Conservation (phyloP, 176 grass and related monocot species). For the Triticum turgidum region DNA sequence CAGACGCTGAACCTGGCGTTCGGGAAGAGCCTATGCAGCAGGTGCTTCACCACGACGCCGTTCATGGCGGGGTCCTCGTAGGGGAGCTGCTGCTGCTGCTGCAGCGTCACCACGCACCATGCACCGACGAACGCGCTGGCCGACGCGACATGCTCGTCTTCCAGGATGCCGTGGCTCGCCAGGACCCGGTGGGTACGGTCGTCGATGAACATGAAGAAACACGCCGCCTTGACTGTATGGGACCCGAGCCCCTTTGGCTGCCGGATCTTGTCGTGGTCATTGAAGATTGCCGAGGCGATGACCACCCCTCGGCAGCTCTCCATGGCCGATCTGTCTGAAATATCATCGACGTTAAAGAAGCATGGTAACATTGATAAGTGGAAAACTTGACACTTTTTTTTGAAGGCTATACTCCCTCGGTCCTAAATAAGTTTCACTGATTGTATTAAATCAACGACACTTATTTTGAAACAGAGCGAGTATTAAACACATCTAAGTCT, state of each 20-base stretch:
- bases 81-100: constrained; percentile 25
- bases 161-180: constrained; percentile 41
- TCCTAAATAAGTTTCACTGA: too few relatives aligned
- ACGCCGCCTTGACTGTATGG: constrained; percentile 48
- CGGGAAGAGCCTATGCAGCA: constrained; percentile 84
- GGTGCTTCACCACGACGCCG: constrained; percentile 76
- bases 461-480: too few relatives aligned
- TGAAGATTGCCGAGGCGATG: constrained; percentile 74
- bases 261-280: constrained; percentile 90
- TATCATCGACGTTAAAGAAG: neutral
- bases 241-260: constrained; percentile 64
- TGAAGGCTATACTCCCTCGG: too few relatives aligned
- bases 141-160: neutral
- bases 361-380: too few relatives aligned
- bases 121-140: constrained; percentile 48
- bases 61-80: constrained; percentile 88
- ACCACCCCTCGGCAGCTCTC: constrained; percentile 63
- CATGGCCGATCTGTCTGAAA: constrained; percentile 76
- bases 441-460: too few relatives aligned
- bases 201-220: constrained; percentile 97
- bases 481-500: too few relatives aligned
- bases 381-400: too few relatives aligned
- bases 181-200: constrained; percentile 43
- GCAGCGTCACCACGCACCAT: constrained; percentile 56
- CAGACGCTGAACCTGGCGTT: constrained; percentile 80